These are phyloP conservation scores for Apiospora malaysiana DNA, from an alignment of 2,329 filamentous ascomycete species.

Conservation along the genomic window DNA sequence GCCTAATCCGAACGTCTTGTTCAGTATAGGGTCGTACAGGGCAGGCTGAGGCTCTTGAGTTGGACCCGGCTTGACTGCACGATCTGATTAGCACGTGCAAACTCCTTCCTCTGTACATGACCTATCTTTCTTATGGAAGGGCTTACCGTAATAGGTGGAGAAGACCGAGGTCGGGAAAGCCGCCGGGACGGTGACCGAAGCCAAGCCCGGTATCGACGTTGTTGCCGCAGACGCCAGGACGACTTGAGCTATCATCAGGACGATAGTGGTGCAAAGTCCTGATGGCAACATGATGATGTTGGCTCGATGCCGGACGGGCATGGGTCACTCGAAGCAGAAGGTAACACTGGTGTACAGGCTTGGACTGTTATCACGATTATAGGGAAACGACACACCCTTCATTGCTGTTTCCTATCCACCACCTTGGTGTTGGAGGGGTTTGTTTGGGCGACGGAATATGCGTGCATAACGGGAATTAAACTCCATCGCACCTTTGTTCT, in stretches of 20 bases:
- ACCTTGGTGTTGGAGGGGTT: background rate
- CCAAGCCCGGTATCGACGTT: slow-evolving; percentile 38
- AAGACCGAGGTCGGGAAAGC: slow-evolving; percentile 58
- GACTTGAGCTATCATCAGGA: background rate
- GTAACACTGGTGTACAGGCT: background rate
- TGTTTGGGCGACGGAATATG: background rate
- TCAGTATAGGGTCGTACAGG: slow-evolving; percentile 58
- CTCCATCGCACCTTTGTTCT: background rate
- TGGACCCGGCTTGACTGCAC: slow-evolving; percentile 37
- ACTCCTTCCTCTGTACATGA: background rate
- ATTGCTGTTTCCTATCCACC: background rate
- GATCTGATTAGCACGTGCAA: background rate
- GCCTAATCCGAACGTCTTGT: slow-evolving; percentile 59
- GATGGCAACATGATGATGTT: background rate
- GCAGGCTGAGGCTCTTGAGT: slow-evolving; percentile 44
- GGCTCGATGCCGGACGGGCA: background rate
- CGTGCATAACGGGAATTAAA: background rate
- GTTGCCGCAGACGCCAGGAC: slow-evolving; percentile 20
- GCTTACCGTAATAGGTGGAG: slow-evolving; percentile 53
- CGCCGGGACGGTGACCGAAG: slow-evolving; percentile 48
- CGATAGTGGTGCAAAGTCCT: background rate
- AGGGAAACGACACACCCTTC: background rate
- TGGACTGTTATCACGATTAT: background rate
- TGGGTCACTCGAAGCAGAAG: background rate
- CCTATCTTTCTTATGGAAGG: background rate